Evolutionary conservation across 495 filamentous ascomycete species (phyloP), one percentile per base, ranked within the genome.

Genomic region (Choiromyces venosus): DNA sequence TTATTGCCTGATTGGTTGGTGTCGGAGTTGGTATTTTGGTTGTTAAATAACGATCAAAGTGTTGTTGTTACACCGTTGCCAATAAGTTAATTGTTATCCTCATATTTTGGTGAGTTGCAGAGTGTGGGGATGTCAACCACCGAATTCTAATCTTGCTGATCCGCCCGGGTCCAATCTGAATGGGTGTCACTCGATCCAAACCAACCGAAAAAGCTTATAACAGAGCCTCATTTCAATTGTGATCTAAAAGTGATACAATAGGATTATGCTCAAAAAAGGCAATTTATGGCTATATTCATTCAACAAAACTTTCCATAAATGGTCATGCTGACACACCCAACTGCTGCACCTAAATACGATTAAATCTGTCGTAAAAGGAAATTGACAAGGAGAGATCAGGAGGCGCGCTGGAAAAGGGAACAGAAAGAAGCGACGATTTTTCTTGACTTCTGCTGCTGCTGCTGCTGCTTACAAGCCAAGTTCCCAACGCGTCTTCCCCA

Each of bases 401-500:
- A 38, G n/a, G 14, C 40, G 40, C 40, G 37, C 37, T 44, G 12
- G 39, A 68, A 33, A 38, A 38, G 37, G 18, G 39, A 46, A 25
- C n/a, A 25, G 40, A 4, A 68, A 38, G 66, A 2, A 52, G 39
- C 66, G 66, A 42, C 66, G 0, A 33, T 29, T 33, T 61, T 61
- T 33, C 52, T 12, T 12, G 25, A 33, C 52, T 61, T 33, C 25
- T 61, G 52, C 25, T 61, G 52, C 52, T 33, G 16, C 52, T 61
- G 14, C 25, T 61, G 52, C 25, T 61, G 52, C 52, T 33, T 33
- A 33, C 52, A 33, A 61, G 52, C 52, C 52, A 33, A 61, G 52
- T 61, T 61, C 52, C 52, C 52, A 61, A 61, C 52, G 52, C 52
- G 52, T 61, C 52, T 61, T 61, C 52, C 52, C 52, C 52, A 56